Evolutionary conservation across 768 basidiomycete genomes (phyloP), one percentile per base, ranked within the genome.

Genomic region (Gelatoporia subvermispora): DNA sequence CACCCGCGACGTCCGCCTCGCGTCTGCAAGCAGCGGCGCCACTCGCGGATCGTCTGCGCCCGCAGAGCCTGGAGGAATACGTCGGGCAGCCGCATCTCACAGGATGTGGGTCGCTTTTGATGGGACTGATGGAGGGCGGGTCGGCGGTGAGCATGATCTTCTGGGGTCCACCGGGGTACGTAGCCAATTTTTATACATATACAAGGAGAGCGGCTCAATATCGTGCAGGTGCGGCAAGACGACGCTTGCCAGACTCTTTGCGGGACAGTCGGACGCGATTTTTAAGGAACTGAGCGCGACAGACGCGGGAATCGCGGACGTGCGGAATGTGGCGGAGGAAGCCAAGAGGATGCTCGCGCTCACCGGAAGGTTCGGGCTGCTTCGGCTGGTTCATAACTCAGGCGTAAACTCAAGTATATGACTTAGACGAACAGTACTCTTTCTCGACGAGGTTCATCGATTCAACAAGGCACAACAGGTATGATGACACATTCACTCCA

Each of bases 221-320:
- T 15, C 1, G 8, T 9, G 20, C 15, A 84, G 81, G 24, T 84
- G 79, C 54, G 84, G 85, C 17, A 88, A 86, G 65, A 89, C 85
- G 1, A 90, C 88, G 0, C 66, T 92, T 24, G 87, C 88, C 0
- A 70, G 88, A 53, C 62, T 93, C 21, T 68, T 92, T 8, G 85
- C 88, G 0, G 72, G 69, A 38, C 72, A 73, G 43, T 73, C 79
- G 1, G 68, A 80, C 53, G 77, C 79, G 13, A 67, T 76, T 10
- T 88, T 89, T 62, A 87, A 81, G 55, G 90, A 93, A 58, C 65
- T 91, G 18, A 84, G 84, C 59, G 86, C 86, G n/a, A 88, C 88
- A 0, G 77, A 71, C 22, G 75, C 76, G 2, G 80, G 80, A 3
- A 78, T 85, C 15, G 78, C 77, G 44, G 88, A 93, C 36, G 80